phyloP scores from a whole-genome alignment of 108 stramenopile species.

The Nitzschia putrida region DNA sequence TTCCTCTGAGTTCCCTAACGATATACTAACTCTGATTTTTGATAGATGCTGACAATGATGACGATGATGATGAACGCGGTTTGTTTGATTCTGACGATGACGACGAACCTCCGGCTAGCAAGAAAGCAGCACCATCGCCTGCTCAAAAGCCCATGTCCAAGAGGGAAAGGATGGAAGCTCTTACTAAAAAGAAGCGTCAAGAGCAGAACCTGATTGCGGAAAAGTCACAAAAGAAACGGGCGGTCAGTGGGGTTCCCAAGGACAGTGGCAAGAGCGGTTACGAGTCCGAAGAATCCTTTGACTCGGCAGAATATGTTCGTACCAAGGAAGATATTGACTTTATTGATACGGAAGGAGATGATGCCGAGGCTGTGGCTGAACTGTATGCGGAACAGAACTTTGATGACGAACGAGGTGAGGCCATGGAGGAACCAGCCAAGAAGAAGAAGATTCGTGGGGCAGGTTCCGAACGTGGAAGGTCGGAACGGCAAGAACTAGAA shows the following conservation, averaged over 20 bases:
- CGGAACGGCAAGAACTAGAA: slow-evolving; percentile 38
- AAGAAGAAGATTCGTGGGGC: slow-evolving; percentile 45
- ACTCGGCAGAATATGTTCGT: slow-evolving; percentile 68
- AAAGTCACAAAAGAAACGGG: not conserved
- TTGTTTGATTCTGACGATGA: slow-evolving; percentile 71
- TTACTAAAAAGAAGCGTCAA: slow-evolving; percentile 61
- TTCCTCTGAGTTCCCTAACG: not conserved
- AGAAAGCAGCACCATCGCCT: slow-evolving; percentile 21
- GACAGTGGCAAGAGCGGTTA: slow-evolving; percentile 48
- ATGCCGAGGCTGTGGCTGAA: slow-evolving; percentile 82
- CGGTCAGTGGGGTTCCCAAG: slow-evolving; percentile 8
- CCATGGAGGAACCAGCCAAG: slow-evolving; percentile 55
- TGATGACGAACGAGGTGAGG: slow-evolving; percentile 79
- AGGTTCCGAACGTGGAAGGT: slow-evolving; percentile 52
- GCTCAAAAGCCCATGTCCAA: slow-evolving; percentile 39
- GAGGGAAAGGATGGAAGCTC: slow-evolving; percentile 78
- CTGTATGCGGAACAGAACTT: slow-evolving; percentile 89
- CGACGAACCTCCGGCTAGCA: slow-evolving; percentile 32
- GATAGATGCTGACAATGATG: slow-evolving; percentile 48
- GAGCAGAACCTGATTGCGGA: slow-evolving; percentile 8
- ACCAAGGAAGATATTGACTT: slow-evolving; percentile 88
- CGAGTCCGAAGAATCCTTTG: slow-evolving; percentile 68
- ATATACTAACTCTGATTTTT: slow-evolving; percentile 6
- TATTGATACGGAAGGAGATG: slow-evolving; percentile 89
- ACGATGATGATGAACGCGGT: slow-evolving; percentile 53